Evolutionary conservation across 139 green algal species (phyloP).

Genomic region (Chlamydomonas sp.): DNA sequence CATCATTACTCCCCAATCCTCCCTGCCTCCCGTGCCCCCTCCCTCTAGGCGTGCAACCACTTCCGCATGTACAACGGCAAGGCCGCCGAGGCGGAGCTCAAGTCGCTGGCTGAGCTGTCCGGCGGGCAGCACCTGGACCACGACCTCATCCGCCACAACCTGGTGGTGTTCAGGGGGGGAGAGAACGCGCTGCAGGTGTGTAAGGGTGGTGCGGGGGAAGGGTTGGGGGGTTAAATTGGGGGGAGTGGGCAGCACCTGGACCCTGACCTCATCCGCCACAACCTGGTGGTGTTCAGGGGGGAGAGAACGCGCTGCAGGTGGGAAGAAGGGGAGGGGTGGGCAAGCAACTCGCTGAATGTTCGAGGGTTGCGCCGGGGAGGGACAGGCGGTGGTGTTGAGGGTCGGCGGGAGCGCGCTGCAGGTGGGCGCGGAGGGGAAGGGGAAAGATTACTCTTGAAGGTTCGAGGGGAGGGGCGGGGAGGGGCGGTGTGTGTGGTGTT

Average conservation of each 20-base stretch:
- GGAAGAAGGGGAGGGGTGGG: background rate
- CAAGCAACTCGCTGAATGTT: background rate
- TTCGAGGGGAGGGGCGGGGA: background rate
- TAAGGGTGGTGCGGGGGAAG: background rate
- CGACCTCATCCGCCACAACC: conserved; percentile 83
- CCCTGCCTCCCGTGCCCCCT: background rate
- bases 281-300: conserved; percentile 84
- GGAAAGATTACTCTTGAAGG: no score
- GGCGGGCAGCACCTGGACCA: conserved; percentile 62
- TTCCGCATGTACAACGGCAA: conserved; percentile 77
- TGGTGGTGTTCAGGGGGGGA: conserved; percentile 82
- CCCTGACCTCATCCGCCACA: conserved; percentile 82
- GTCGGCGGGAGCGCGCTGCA: no score
- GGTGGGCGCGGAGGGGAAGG: no score
- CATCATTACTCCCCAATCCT: background rate
- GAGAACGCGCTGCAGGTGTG: conserved; percentile 75
- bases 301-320: conserved; percentile 77
- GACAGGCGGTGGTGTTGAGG: no score
- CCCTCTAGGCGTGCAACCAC: conserved; percentile 51
- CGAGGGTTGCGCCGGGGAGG: no score
- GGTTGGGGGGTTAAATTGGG: background rate
- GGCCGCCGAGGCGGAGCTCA: conserved; percentile 78
- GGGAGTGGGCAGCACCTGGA: conserved; percentile 51
- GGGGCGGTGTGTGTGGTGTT: background rate
- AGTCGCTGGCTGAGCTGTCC: conserved; percentile 57